Percentiles rank a stretch among this genome's conserved stretches.
Conservation (phyloP, 2,329 filamentous ascomycete species). For the Xylaria sp. region DNA sequence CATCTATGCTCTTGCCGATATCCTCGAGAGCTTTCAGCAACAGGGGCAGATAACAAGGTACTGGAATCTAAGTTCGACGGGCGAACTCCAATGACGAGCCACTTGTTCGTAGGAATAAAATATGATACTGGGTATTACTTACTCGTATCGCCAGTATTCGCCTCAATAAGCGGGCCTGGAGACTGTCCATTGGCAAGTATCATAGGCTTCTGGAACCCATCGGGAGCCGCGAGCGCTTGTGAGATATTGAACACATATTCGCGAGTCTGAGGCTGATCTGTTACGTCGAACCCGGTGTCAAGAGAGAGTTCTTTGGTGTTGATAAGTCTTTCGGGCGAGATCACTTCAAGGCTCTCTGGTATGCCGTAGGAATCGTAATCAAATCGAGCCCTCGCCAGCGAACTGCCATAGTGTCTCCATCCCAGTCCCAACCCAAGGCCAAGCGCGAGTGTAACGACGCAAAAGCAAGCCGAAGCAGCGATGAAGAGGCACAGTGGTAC, state of each 20-base stretch:
- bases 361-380: conserved; percentile 43
- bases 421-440: conserved; percentile 44
- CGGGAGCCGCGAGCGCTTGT: conserved; percentile 49
- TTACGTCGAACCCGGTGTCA: conserved; percentile 43
- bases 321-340: conserved; percentile 44
- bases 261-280: conserved; percentile 37
- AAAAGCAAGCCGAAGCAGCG: conserved; percentile 38
- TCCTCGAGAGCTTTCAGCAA: no score
- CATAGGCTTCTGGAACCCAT: conserved; percentile 54
- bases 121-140: neutral
- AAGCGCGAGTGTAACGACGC: conserved; percentile 38
- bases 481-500: conserved; percentile 43
- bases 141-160: conserved; percentile 55
- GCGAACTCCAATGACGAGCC: neutral
- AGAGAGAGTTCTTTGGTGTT: conserved; percentile 48
- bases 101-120: neutral
- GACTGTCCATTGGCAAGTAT: conserved; percentile 55
- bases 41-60: neutral
- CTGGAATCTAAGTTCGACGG: neutral
- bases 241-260: conserved; percentile 52
- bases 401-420: conserved; percentile 29
- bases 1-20: no score
- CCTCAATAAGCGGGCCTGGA: conserved; percentile 59
- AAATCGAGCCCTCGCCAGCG: conserved; percentile 12
- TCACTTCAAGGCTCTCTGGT: conserved; percentile 39